Conservation (phyloP, 495 filamentous ascomycete species). For the Paragyromitra xinjiangensis region DNA sequence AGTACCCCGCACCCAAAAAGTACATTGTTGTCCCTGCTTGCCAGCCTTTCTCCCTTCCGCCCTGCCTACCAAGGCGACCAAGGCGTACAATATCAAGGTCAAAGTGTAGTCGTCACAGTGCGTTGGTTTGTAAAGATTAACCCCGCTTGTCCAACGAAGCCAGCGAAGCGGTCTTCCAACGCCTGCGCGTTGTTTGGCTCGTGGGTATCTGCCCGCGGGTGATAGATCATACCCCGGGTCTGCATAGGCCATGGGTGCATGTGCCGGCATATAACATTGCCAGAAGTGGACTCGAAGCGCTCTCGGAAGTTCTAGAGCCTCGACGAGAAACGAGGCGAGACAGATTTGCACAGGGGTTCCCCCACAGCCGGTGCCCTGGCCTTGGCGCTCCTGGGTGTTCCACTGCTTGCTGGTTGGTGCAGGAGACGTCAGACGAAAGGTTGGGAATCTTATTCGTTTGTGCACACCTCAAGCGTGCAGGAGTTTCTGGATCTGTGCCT, state of each 20-base stretch:
- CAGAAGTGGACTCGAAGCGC: background rate
- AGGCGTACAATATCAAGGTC: conserved; percentile 11
- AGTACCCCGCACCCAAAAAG: conserved; percentile 51
- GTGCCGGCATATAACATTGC: conserved; percentile 37
- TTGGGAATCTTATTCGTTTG: background rate
- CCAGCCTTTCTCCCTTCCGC: background rate
- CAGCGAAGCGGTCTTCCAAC: conserved; percentile 32
- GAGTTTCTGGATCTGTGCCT: conserved; percentile 4
- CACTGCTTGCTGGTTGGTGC: conserved; percentile 12
- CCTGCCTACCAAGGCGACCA: conserved; percentile 2
- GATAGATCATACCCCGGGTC: conserved; percentile 38
- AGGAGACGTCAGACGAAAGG: conserved; percentile 21
- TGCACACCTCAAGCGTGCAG: conserved; percentile 1
- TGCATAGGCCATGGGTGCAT: conserved; percentile 29
- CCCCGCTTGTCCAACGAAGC: conserved; percentile 48
- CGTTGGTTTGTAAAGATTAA: conserved; percentile 44
- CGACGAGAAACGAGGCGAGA: conserved; percentile 27
- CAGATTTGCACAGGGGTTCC: conserved; percentile 52
- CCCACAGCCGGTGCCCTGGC: conserved; percentile 10
- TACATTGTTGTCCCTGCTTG: conserved; percentile 24
- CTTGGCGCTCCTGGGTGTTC: conserved; percentile 16
- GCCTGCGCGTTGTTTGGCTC: conserved; percentile 16
- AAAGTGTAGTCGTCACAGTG: conserved; percentile 52
- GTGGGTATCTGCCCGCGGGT: conserved; percentile 20
- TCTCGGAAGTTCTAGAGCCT: conserved; percentile 20